Base-by-base conservation (phyloP, 345 rosid genomes). In the Lepidium sativum region DNA sequence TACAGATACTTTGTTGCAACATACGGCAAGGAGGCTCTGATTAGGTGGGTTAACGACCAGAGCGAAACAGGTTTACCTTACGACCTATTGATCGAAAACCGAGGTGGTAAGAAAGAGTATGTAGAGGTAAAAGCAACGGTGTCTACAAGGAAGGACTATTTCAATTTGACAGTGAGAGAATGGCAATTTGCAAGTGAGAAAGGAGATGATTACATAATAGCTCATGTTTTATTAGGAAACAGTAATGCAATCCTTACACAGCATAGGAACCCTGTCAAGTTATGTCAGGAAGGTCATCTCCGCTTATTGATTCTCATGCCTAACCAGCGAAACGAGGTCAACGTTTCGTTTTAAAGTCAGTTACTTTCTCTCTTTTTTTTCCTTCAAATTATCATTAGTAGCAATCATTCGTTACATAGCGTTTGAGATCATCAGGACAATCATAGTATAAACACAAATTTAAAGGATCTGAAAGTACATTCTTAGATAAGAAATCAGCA, bases 51-150 rank as follows among this genome's bases (percentile, higher is more conserved):
- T 40, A 92, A 92, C 44, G 83, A 83, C 66, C 82, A 70, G 44
- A 66, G 59, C 4, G 98, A 92, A 80, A 84, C 89, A 2, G 96
- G 96, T 38, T 69, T 80, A 67, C 98, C 97, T 27, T 92, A 84
- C 37, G 97, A 92, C 75, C 77, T 92, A 34, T 43, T 83, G 45
- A 57, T 83, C 3, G 74, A 68, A 54, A 47, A 21, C 57, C 14
- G 33, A 37, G 80, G 64, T 47, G 82, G 76, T 63, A 76, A 56
- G 51, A 62, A 69, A 65, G 78, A 71, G 60, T 89, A 86, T 60
- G 62, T 89, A 10, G 98, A 92, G 79, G 98, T 92, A 32, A 92
- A 92, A 74, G 83, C 98, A 9, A 92, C 98, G 2, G 79, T 45
- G 43, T 85, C 86, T n/a, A 77, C 69, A 1, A 75, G 78, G 50